Evolutionary conservation across 805 yeast species (phyloP).

Genomic region (Ogataea nonfermentans): DNA sequence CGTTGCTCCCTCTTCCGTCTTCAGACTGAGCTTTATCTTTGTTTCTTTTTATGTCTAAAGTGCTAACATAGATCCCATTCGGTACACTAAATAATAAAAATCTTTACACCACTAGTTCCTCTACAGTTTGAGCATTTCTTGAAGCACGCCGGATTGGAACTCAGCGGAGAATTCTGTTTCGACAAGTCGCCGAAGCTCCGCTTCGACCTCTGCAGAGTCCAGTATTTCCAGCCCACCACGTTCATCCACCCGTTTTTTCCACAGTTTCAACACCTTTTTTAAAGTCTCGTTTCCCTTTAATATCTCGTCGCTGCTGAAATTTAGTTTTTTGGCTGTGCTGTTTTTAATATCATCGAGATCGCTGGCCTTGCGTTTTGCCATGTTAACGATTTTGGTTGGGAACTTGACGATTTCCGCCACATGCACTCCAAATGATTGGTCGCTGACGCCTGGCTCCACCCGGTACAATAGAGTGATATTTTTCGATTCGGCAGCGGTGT

Average conservation of each 20-base stretch:
- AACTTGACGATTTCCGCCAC: slow-evolving; percentile 96
- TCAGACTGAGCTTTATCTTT: slow-evolving; percentile 6
- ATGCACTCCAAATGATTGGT: slow-evolving; percentile 95
- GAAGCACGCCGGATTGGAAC: slow-evolving; percentile 20
- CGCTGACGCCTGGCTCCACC: slow-evolving; percentile 95
- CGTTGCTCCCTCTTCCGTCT: not conserved
- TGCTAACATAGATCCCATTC: not conserved
- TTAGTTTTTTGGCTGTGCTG: slow-evolving; percentile 43
- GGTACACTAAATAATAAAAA: not conserved
- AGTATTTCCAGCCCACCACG: slow-evolving; percentile 42
- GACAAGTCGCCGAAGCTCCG: slow-evolving; percentile 38
- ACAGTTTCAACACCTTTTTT: slow-evolving; percentile 47
- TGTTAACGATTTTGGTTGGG: slow-evolving; percentile 82
- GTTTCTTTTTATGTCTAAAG: slow-evolving; percentile 7
- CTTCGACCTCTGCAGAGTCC: slow-evolving; percentile 42
- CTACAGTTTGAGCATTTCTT: slow-evolving; percentile 25
- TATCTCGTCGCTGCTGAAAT: slow-evolving; percentile 53
- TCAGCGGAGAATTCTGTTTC: slow-evolving; percentile 20
- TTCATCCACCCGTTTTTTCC: slow-evolving; percentile 50
- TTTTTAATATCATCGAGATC: slow-evolving; percentile 65
- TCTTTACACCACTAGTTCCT: slow-evolving; percentile 4
- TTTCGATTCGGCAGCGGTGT: slow-evolving; percentile 41
- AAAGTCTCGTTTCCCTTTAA: slow-evolving; percentile 52
- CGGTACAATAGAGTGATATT: slow-evolving; percentile 87
- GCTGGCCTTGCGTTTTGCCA: slow-evolving; percentile 93